phyloP scores from a whole-genome alignment of 352 stramenopile genomes.

The Phytophthora brassicae region DNA sequence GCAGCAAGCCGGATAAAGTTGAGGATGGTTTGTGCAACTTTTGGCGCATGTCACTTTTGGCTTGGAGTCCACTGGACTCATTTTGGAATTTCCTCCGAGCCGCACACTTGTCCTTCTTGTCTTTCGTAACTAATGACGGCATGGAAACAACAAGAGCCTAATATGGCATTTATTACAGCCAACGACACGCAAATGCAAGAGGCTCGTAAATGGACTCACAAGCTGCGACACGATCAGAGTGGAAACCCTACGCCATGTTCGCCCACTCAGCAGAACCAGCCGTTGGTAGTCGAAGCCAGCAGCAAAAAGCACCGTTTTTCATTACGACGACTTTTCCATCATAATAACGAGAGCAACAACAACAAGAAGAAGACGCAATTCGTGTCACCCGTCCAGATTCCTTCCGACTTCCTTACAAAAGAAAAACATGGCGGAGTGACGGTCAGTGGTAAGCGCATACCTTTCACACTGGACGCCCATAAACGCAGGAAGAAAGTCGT shows the following conservation, averaged over 20 bases:
- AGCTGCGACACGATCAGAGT: conserved; percentile 23
- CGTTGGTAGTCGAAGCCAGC: conserved; percentile 23
- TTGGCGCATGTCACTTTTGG: conserved; percentile 18
- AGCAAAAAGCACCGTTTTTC: conserved; percentile 38
- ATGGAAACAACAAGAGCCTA: conserved; percentile 18
- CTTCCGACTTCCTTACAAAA: conserved; percentile 33
- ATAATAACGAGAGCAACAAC: conserved; percentile 10
- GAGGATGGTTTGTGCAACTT: conserved; percentile 17
- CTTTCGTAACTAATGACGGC: no score
- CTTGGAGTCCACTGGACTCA: conserved; percentile 10
- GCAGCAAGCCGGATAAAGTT: conserved; percentile 6
- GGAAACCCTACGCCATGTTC: conserved; percentile 13
- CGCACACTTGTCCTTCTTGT: background rate
- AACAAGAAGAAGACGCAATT: conserved; percentile 10
- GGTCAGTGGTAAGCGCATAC: conserved; percentile 40
- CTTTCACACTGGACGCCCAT: conserved; percentile 42
- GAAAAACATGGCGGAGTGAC: conserved; percentile 38
- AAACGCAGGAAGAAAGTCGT: conserved; percentile 20
- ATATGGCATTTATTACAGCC: background rate
- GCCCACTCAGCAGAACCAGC: background rate
- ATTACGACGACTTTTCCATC: conserved; percentile 34
- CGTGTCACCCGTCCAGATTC: conserved; percentile 33
- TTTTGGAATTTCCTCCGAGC: conserved; percentile 22
- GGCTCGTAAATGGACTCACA: conserved; percentile 25
- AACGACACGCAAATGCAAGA: conserved; percentile 14